Evolutionary conservation across 1,284 basidiomycete species (phyloP).

Genomic region (Trametes versicolor): DNA sequence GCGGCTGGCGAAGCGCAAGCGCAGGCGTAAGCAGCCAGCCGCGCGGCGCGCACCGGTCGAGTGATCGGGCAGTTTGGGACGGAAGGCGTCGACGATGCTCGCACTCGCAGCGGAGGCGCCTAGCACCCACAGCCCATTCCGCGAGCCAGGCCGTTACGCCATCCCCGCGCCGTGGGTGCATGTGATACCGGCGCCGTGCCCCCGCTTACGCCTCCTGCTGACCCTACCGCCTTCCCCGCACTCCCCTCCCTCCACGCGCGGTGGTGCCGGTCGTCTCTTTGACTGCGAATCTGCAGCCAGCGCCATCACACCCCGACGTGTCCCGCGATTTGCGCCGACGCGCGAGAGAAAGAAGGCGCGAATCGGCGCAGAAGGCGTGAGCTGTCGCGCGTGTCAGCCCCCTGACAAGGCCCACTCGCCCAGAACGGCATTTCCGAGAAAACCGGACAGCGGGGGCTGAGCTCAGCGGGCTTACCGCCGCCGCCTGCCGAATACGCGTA

Average conservation of each 20-base stretch:
- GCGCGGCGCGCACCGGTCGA: background rate
- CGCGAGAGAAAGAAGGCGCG: background rate
- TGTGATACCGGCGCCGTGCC: constrained; percentile 16
- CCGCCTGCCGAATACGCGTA: background rate
- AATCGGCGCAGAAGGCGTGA: background rate
- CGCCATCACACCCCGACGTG: background rate
- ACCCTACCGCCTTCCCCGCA: background rate
- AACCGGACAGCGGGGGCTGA: background rate
- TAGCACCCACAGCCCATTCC: background rate
- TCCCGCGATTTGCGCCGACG: background rate
- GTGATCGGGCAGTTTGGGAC: background rate
- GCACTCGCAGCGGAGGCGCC: too few species aligned
- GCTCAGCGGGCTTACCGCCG: background rate
- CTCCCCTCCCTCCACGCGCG: background rate
- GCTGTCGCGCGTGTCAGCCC: background rate
- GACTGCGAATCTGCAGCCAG: background rate
- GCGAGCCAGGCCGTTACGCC: constrained; percentile 9
- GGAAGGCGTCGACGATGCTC: background rate
- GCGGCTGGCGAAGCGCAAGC: background rate
- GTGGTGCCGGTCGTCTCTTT: background rate
- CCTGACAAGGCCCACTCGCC: background rate
- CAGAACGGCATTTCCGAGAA: background rate
- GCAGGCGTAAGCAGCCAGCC: background rate
- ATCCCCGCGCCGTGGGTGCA: constrained; percentile 8
- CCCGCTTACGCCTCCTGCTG: constrained; percentile 13